phyloP scores from a whole-genome alignment of 2,329 filamentous ascomycete genomes.

The Stemphylium vesicarium region DNA sequence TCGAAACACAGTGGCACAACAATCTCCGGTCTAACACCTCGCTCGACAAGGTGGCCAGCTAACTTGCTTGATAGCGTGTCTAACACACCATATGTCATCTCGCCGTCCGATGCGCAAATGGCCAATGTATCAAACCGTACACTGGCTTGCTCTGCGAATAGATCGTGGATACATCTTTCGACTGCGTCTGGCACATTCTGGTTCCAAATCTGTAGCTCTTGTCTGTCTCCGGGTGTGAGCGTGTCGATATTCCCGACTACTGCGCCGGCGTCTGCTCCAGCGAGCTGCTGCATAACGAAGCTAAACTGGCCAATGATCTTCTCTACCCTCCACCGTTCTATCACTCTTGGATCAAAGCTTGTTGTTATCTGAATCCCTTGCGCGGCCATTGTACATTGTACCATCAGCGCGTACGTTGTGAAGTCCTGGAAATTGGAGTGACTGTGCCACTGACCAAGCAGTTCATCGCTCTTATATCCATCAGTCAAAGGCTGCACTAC shows the following conservation, averaged over 20 bases:
- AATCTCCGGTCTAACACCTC: constrained; percentile 16
- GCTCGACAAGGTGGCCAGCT: no score
- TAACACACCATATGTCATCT: constrained; percentile 22
- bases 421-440: constrained; percentile 15
- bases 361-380: constrained; percentile 22
- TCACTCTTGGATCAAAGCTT: constrained; percentile 18
- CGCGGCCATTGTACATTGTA: background rate
- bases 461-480: background rate
- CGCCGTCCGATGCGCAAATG: constrained; percentile 20
- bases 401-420: background rate
- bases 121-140: constrained; percentile 13
- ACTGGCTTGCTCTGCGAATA: background rate
- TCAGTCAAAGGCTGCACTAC: constrained; percentile 54
- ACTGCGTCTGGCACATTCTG: no score
- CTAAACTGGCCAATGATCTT: constrained; percentile 19
- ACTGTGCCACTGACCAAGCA: constrained; percentile 5
- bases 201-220: background rate
- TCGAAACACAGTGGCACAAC: constrained; percentile 20
- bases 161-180: background rate
- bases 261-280: background rate
- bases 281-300: constrained; percentile 20
- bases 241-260: background rate
- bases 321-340: constrained; percentile 7
- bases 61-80: no score
- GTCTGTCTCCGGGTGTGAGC: background rate